Evolutionary conservation across 331 rosid species (phyloP).

Genomic region (Dryas integrifolia): DNA sequence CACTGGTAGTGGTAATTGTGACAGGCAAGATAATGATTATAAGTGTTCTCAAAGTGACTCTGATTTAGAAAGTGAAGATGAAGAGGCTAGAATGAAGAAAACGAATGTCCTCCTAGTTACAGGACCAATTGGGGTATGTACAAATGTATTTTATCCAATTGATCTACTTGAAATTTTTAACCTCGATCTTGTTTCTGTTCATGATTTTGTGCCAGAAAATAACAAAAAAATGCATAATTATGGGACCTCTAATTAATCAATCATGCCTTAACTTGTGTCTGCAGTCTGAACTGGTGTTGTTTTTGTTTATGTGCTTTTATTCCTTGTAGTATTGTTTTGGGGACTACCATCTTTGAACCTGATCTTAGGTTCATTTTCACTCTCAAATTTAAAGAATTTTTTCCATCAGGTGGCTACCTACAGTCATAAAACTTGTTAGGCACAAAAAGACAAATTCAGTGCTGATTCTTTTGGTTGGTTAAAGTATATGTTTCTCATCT

Average conservation of each 20-base stretch:
- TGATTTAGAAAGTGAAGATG: slow-evolving; percentile 53
- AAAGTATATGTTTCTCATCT: slow-evolving; percentile 31
- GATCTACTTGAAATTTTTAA: not conserved
- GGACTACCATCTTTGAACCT: not conserved
- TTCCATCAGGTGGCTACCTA: not conserved
- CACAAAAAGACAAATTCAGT: not conserved
- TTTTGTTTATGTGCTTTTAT: not conserved
- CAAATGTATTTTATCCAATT: slow-evolving; percentile 18
- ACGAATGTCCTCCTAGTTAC: slow-evolving; percentile 83
- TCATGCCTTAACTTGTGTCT: not conserved
- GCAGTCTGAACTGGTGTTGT: not conserved
- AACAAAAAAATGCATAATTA: not conserved
- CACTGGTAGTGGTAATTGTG: slow-evolving; percentile 33
- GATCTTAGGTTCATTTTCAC: not conserved
- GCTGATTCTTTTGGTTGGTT: slow-evolving; percentile 21
- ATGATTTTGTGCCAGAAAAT: not conserved
- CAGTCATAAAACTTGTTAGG: not conserved
- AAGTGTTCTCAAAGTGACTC: slow-evolving; percentile 51
- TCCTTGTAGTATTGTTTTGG: not conserved
- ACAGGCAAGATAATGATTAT: slow-evolving; percentile 43
- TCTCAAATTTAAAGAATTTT: not conserved
- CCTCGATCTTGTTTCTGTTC: not conserved
- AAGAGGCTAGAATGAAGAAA: slow-evolving; percentile 52
- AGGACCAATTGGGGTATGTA: slow-evolving; percentile 80
- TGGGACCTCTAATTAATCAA: not conserved